Evolutionary conservation across 257 asterid species (phyloP).

Genomic region (Knoxia roxburghii): DNA sequence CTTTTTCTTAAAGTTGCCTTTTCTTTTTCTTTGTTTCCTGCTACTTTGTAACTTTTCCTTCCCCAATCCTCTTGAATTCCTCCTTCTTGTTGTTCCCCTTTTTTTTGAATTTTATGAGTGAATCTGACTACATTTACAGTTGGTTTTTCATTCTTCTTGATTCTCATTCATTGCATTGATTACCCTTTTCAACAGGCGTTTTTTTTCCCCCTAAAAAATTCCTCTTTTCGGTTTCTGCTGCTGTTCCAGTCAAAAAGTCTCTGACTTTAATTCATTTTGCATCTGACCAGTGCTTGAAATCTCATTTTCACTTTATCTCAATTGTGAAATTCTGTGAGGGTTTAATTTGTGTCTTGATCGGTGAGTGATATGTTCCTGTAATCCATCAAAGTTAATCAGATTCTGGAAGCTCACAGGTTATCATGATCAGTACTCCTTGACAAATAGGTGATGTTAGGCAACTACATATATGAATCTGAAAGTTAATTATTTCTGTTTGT

Average conservation of each 20-base stretch:
- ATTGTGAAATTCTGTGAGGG: conserved; percentile 1
- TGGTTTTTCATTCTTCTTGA: neutral
- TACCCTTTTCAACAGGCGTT: neutral
- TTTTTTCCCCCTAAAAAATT: neutral
- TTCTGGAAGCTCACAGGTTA: neutral
- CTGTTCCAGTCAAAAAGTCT: neutral
- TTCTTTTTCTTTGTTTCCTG: neutral
- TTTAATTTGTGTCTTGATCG: neutral
- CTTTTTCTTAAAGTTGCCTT: too few relatives aligned
- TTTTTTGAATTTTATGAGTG: neutral
- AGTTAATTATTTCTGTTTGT: neutral
- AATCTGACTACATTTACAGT: conserved; percentile 6
- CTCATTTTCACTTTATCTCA: neutral
- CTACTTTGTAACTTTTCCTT: conserved; percentile 6
- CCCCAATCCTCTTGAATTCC: neutral
- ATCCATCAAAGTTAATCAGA: neutral
- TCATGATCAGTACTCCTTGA: neutral
- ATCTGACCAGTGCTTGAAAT: neutral
- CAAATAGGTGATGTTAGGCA: too few relatives aligned
- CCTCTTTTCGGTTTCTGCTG: neutral
- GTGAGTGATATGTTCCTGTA: neutral
- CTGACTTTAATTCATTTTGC: neutral
- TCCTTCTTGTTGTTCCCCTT: neutral
- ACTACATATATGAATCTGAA: neutral
- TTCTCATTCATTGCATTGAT: neutral